Evolutionary conservation across 257 asterid species (phyloP), one percentile per base, ranked within the genome.

Genomic region (Haberlea rhodopensis): DNA sequence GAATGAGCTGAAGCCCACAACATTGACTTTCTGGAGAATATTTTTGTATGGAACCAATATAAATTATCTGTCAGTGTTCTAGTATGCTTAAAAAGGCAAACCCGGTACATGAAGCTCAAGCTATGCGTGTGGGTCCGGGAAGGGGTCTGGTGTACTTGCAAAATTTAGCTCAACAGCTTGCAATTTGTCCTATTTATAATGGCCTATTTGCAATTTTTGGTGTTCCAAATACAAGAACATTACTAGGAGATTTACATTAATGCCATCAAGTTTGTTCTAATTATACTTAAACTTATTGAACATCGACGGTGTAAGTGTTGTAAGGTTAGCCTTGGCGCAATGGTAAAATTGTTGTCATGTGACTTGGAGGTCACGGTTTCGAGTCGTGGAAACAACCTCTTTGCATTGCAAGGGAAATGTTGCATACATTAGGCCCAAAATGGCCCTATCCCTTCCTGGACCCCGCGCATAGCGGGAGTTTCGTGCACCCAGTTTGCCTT

Each of bases 1-100:
- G 3, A 34, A 53, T 24, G 60, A 25, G 60, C 60, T 54, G 57
- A 52, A n/a, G 60, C 19, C 60, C 34, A 10, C 34, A 25, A 24
- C 22, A 6, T 8, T 55, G n/a, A 5, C 5, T 16, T n/a, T n/a
- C 40, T 55, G 60, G 22, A 26, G 13, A 25, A 13, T 55, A 34
- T 24, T 54, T 55, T 13, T 55, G 21, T 15, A 54, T 31, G 8
- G 59, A 24, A 16, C 19, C 29, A 20, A 56, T 6, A 29, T 16
- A 3, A 29, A 26, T 26, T 5, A 18, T 55, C 4, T 27, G 19
- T 56, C 32, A 24, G 43, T 20, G n/a, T 27, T 16, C 13, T 49
- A 24, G 23, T 49, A 18, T n/a, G 20, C 55, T 4, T 49, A 13
- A 22, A 6, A 49, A 49, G 11, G n/a, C n/a, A n/a, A n/a, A n/a